These are phyloP conservation scores for Euphrasia confusa DNA, from an alignment of 257 asterid species.

Conservation along the genomic window DNA sequence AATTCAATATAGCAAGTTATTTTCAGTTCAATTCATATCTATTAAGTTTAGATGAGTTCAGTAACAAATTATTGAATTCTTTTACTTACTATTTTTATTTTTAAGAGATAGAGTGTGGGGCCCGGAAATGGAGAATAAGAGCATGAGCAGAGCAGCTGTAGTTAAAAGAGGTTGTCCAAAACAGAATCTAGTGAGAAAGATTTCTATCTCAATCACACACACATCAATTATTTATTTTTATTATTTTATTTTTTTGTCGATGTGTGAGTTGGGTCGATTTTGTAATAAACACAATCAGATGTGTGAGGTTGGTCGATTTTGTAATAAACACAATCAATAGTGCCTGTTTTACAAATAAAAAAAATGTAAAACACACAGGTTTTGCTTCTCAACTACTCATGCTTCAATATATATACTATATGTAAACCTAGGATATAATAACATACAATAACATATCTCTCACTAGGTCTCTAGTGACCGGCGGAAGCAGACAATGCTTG, in stretches of 20 bases:
- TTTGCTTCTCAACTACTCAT: conserved; percentile 58
- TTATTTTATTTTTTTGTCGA: background rate
- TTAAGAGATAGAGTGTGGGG: conserved; percentile 3
- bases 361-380: conserved; percentile 23
- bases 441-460: too few relatives aligned
- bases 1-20: too few relatives aligned
- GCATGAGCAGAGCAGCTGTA: conserved; percentile 27
- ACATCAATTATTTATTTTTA: background rate
- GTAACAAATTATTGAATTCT: too few relatives aligned
- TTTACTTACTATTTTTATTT: too few relatives aligned
- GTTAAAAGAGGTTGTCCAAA: conserved; percentile 22
- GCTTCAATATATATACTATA: background rate
- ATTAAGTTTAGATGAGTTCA: too few relatives aligned
- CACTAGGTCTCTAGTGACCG: too few relatives aligned
- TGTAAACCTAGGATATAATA: background rate
- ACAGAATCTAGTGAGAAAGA: conserved; percentile 53
- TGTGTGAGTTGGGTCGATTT: background rate
- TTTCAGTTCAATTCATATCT: too few relatives aligned
- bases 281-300: too few relatives aligned
- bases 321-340: conserved; percentile 21
- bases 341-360: too few relatives aligned
- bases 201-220: conserved; percentile 23
- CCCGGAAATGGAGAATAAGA: conserved; percentile 26
- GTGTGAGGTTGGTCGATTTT: too few relatives aligned
- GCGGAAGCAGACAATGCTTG: too few relatives aligned